Conservation (phyloP, 106 monocot species). For the Phalaenopsis equestris region DNA sequence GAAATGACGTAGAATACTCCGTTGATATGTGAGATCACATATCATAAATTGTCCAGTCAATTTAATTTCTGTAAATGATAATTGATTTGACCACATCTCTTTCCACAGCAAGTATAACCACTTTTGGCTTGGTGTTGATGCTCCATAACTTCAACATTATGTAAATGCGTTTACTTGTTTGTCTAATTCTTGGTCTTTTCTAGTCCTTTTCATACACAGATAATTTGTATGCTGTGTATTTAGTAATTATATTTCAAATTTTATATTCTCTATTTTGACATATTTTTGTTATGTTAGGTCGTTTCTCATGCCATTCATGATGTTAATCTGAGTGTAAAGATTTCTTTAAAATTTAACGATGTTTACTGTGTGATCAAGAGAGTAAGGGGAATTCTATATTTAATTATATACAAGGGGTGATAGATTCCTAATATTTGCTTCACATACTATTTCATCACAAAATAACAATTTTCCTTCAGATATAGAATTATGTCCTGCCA, state of each 20-base stretch:
- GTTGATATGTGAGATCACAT: background rate
- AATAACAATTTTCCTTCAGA: background rate
- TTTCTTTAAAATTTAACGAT: background rate
- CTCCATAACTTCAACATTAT: too few relatives aligned
- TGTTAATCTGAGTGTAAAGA: background rate
- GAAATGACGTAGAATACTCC: background rate
- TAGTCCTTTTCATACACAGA: background rate
- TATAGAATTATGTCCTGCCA: background rate
- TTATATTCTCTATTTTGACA: too few relatives aligned
- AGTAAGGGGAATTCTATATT: background rate
- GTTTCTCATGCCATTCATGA: background rate
- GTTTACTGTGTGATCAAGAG: background rate
- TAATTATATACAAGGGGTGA: background rate
- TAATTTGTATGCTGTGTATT: background rate
- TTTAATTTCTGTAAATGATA: background rate
- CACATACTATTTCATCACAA: background rate
- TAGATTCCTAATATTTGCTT: background rate
- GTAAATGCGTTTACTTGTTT: background rate
- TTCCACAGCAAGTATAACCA: too few relatives aligned
- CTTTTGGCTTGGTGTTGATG: too few relatives aligned
- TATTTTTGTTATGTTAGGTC: background rate
- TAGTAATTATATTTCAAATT: background rate
- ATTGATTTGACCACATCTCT: background rate
- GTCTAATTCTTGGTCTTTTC: background rate
- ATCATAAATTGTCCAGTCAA: background rate